These are phyloP conservation scores for Tinospora cordifolia DNA, from an alignment of 164 flowering plant species.

Conservation along the genomic window DNA sequence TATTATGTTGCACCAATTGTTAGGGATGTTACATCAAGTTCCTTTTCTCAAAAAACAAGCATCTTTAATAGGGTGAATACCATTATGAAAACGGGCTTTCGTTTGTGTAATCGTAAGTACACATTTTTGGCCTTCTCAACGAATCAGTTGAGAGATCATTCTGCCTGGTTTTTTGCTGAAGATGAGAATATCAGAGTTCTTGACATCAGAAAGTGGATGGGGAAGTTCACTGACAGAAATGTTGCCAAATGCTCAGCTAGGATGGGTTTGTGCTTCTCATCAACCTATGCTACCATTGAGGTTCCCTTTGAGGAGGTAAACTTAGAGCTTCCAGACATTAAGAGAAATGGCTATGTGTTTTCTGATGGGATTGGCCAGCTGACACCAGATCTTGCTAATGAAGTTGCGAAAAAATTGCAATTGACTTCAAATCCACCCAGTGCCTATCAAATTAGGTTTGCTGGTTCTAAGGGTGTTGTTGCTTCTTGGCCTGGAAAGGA, in stretches of 20 bases:
- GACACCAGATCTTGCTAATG: conserved; percentile 67
- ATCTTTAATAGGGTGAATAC: conserved; percentile 52
- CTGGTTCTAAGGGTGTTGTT: conserved; percentile 90
- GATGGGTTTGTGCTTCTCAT: conserved; percentile 96
- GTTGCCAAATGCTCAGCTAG: conserved; percentile 91
- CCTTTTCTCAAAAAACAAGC: conserved; percentile 49
- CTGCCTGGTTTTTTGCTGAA: conserved; percentile 97
- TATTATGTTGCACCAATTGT: conserved; percentile 62
- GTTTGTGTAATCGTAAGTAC: conserved; percentile 72
- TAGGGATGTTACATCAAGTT: conserved; percentile 39
- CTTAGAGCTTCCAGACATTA: conserved; percentile 46
- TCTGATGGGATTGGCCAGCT: conserved; percentile 94
- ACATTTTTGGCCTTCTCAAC: conserved; percentile 84
- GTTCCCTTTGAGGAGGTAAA: conserved; percentile 54
- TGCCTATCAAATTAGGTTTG: conserved; percentile 90
- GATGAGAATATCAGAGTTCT: conserved; percentile 26
- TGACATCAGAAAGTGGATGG: conserved; percentile 69
- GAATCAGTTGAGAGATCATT: conserved; percentile 81
- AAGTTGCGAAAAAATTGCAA: conserved; percentile 66
- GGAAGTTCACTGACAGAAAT: conserved; percentile 49
- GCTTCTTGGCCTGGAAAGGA: conserved; percentile 72
- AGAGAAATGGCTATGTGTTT: conserved; percentile 60
- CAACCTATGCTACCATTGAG: conserved; percentile 84
- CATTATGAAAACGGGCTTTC: conserved; percentile 55
- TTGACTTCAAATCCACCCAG: conserved; percentile 51